A percentile compares a stretch with the other conserved stretches of the same genome.
Conservation (phyloP, 768 basidiomycete genomes). For the Agaricus blazei region DNA sequence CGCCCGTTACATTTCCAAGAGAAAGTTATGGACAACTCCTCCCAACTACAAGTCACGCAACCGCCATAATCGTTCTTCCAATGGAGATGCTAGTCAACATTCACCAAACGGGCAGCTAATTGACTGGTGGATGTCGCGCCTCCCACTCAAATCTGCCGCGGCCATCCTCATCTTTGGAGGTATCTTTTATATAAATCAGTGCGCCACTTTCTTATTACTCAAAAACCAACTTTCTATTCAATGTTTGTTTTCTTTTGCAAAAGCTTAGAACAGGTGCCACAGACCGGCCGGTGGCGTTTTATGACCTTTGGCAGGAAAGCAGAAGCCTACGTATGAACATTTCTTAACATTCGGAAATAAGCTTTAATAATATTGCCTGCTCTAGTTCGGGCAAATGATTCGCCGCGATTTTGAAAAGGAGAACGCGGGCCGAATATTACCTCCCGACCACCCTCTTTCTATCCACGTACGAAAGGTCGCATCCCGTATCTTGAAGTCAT, state of each 20-base stretch:
- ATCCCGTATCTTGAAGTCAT: slow-evolving; percentile 60
- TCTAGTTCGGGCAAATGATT: slow-evolving; percentile 36
- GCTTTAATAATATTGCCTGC: no score
- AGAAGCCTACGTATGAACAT: slow-evolving; percentile 37
- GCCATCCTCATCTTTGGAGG: slow-evolving; percentile 13
- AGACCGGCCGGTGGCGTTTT: slow-evolving; percentile 86
- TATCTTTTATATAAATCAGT: slow-evolving; percentile 32
- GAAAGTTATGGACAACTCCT: background rate
- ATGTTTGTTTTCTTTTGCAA: background rate
- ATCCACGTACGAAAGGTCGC: slow-evolving; percentile 68
- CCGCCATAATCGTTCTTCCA: slow-evolving; percentile 8
- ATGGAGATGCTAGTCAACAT: background rate
- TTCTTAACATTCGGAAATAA: no score
- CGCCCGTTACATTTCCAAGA: background rate
- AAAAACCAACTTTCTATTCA: background rate
- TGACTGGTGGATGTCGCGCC: slow-evolving; percentile 3
- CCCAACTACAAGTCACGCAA: background rate
- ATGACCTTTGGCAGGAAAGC: slow-evolving; percentile 64
- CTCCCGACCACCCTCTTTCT: slow-evolving; percentile 60
- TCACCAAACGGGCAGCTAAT: background rate
- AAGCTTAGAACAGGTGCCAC: slow-evolving; percentile 80
- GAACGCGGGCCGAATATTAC: slow-evolving; percentile 52
- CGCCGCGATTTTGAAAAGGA: slow-evolving; percentile 44
- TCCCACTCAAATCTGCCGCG: background rate
- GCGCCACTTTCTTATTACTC: slow-evolving; percentile 8